Percentiles rank a stretch among this genome's conserved stretches.
Conservation (phyloP, 2,329 filamentous ascomycete genomes). For the Fusarium sarcochroum region DNA sequence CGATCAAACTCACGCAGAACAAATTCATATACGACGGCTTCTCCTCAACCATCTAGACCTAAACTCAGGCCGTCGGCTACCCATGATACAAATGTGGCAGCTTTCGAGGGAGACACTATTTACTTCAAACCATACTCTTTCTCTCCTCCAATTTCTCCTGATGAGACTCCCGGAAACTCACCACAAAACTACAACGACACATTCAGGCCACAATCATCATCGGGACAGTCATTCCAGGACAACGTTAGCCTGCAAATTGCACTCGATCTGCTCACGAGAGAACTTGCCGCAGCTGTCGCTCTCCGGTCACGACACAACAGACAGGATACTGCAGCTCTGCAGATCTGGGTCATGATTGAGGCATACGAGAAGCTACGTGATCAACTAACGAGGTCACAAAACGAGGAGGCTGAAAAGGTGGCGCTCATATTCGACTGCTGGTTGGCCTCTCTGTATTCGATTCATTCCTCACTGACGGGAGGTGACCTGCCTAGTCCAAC, state of each 20-base stretch:
- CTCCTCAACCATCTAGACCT: constrained; percentile 34
- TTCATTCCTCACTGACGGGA: constrained; percentile 57
- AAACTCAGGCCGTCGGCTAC: constrained; percentile 54
- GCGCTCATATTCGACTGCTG: constrained; percentile 64
- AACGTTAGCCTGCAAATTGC: constrained; percentile 65
- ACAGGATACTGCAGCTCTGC: constrained; percentile 60
- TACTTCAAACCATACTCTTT: constrained; percentile 63
- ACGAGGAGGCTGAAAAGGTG: constrained; percentile 52
- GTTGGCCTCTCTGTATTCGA: constrained; percentile 63
- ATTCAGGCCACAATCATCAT: constrained; percentile 34
- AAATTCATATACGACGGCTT: constrained; percentile 44
- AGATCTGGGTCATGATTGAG: constrained; percentile 71
- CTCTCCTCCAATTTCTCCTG: constrained; percentile 54
- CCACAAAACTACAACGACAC: constrained; percentile 20
- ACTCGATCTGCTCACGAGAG: constrained; percentile 64
- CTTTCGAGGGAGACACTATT: constrained; percentile 62
- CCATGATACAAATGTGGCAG: constrained; percentile 63
- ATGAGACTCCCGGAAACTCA: constrained; percentile 37
- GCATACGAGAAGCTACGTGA: constrained; percentile 69
- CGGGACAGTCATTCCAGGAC: constrained; percentile 45
- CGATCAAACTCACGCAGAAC: constrained; percentile 24
- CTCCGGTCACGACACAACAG: constrained; percentile 43
- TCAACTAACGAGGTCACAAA: constrained; percentile 54
- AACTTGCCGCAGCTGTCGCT: constrained; percentile 61
- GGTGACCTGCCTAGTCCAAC: constrained; percentile 46